Evolutionary conservation across 1,284 basidiomycete species (phyloP), one percentile per base, ranked within the genome.

Genomic region (Irpex sp.): DNA sequence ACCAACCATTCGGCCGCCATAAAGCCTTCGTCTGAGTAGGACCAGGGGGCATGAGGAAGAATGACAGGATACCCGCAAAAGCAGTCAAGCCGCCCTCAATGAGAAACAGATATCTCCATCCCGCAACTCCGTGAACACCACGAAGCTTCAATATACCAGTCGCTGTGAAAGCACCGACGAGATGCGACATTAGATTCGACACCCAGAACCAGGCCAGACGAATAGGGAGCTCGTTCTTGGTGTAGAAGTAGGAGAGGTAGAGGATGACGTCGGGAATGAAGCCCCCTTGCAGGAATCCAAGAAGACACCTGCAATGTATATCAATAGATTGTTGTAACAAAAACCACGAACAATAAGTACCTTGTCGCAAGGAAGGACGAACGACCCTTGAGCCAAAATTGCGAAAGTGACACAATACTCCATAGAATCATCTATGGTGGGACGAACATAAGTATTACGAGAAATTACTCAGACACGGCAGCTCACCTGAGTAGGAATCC

Each of bases 211-310:
- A 75, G 0, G 86, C 82, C 5, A 92, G 75, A 1, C 90, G 84
- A 46, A 90, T 73, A 0, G 89, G 88, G 2, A 92, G 78, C 69
- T 89, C 87, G 4, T 75, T 81, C 71, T 86, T 87, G 2, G 84
- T 89, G 71, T 90, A 90, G 68, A 84, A 91, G 70, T 90, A 90
- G 1, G 86, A 87, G n/a, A 90, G 73, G 69, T 90, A 90, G 1
- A 90, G 74, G 63, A 90, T 82, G 3, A 88, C 73, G 64, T 89
- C 86, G 0, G 85, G 86, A 59, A 87, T 84, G 67, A 84, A 87
- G n/a, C 87, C 87, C 60, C 85, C 87, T 72, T 89, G 85, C 61
- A 83, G 75, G 65, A 85, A 78, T 2, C 83, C 83, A 36, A 72
- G 71, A 51, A 70, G 68, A 59, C 66, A 68, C 63, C 68, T 74